Conservation (phyloP, 2,329 filamentous ascomycete species). For the Fusarium sp. region DNA sequence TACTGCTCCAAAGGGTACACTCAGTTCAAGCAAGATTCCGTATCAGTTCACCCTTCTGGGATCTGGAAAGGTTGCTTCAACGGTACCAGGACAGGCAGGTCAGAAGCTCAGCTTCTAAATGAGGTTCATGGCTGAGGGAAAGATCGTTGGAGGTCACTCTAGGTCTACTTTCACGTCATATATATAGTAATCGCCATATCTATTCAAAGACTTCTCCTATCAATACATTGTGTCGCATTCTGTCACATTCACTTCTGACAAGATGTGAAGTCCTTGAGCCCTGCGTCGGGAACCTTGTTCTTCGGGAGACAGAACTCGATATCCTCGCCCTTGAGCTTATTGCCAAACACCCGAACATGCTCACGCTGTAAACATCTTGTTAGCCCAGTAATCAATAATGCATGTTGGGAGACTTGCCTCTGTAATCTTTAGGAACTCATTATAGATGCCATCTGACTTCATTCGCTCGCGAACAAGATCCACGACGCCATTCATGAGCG, state of each 20-base stretch:
- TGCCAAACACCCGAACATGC: constrained; percentile 41
- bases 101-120: constrained; percentile 21
- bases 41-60: constrained; percentile 28
- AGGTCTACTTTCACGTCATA: fast-evolving
- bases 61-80: constrained; percentile 17
- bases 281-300: constrained; percentile 34
- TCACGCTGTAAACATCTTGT: constrained; percentile 32
- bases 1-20: constrained; percentile 10
- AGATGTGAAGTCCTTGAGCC: constrained; percentile 39
- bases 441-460: constrained; percentile 49
- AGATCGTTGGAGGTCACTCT: neutral
- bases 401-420: constrained; percentile 19
- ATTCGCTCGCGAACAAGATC: constrained; percentile 50
- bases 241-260: neutral
- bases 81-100: constrained; percentile 22
- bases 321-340: constrained; percentile 42
- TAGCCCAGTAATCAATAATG: neutral
- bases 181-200: fast-evolving
- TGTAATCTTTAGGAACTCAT: constrained; percentile 47
- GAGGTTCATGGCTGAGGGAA: neutral
- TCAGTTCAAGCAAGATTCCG: constrained; percentile 9
- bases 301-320: constrained; percentile 42
- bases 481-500: constrained; percentile 49
- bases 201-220: neutral
- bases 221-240: no score